Evolutionary conservation across 2,329 filamentous ascomycete species (phyloP), one percentile per base, ranked within the genome.

Genomic region (Ophiostoma novo-ulmi): DNA sequence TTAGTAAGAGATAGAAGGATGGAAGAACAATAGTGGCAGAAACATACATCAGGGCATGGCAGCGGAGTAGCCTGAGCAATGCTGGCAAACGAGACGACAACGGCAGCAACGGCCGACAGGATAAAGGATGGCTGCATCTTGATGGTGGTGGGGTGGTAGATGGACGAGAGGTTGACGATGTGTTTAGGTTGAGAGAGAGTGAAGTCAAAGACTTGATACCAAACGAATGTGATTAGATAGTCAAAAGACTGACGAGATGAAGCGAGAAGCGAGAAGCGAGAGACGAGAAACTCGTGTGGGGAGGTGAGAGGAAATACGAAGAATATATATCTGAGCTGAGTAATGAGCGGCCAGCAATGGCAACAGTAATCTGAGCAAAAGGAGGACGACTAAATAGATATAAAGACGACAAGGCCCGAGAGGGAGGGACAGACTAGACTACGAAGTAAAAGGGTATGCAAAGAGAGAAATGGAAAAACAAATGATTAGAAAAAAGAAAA

Each of bases 11-110:
- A 8, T 58, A n/a, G 13, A 38, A 20, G 4, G 7, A n/a, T 0
- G n/a, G 22, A 58, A 13, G 4, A 14, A 58, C 22, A 39, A 2
- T 22, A 38, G 13, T 10, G 6, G 22, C 63, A 26, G 31, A 20
- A 35, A 71, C 79, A 64, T 77, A 81, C 80, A 70, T 81, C 80
- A 69, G 80, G 77, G 70, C 80, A 82, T 38, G 75, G 76, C n/a
- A 81, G 75, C 8, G 80, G 80, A 7, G 78, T 78, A 31, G 78
- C 79, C 20, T 74, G 69, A 31, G 75, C 75, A 2, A 78, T 41
- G 69, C 70, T 70, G 67, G 75, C 74, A n/a, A 80, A 71, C 17
- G 76, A 76, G 3, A 75, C 64, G 66, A 77, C 48, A 36, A 71
- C 63, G 63, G 63, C 17, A 4, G 75, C 67, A 36, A 77, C 61